Conservation (phyloP, 2,329 filamentous ascomycete genomes). For the Pyrenochaeta sp. region DNA sequence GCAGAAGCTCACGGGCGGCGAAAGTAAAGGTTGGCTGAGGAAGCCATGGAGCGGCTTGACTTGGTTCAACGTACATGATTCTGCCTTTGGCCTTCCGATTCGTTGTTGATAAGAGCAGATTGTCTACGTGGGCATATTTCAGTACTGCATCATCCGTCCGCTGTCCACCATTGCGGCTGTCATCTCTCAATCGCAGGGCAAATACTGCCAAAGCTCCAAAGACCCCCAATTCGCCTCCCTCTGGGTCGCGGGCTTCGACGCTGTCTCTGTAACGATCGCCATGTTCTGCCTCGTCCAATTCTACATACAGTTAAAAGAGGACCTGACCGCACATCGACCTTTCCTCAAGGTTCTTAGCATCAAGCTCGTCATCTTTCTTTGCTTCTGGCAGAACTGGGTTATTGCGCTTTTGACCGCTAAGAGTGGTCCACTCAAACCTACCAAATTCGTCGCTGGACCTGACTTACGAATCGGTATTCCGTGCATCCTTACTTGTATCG, state of each 20-base stretch:
- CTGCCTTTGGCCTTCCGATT: background rate
- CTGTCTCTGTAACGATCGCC: constrained; percentile 76
- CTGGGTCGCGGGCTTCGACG: constrained; percentile 80
- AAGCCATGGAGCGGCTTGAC: constrained; percentile 83
- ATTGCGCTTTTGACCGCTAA: constrained; percentile 70
- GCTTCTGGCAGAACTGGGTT: constrained; percentile 78
- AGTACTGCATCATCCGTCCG: constrained; percentile 84
- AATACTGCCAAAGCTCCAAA: constrained; percentile 82
- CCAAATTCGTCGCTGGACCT: constrained; percentile 69
- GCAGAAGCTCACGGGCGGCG: constrained; percentile 73
- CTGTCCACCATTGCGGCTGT: constrained; percentile 82
- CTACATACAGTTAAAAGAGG: constrained; percentile 76
- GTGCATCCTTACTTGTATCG: constrained; percentile 77
- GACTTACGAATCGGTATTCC: constrained; percentile 86
- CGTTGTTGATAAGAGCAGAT: constrained; percentile 57
- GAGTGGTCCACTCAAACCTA: constrained; percentile 70
- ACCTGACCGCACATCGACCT: constrained; percentile 73
- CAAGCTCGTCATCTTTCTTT: constrained; percentile 90
- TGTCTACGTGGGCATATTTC: constrained; percentile 82
- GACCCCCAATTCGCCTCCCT: constrained; percentile 82
- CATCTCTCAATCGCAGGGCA: constrained; percentile 71
- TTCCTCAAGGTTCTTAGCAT: constrained; percentile 86
- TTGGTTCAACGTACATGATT: constrained; percentile 77
- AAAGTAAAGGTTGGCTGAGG: constrained; percentile 71
- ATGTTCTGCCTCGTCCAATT: constrained; percentile 93